Conservation (phyloP, 2,329 filamentous ascomycete species). For the Epichloe gansuensis region DNA sequence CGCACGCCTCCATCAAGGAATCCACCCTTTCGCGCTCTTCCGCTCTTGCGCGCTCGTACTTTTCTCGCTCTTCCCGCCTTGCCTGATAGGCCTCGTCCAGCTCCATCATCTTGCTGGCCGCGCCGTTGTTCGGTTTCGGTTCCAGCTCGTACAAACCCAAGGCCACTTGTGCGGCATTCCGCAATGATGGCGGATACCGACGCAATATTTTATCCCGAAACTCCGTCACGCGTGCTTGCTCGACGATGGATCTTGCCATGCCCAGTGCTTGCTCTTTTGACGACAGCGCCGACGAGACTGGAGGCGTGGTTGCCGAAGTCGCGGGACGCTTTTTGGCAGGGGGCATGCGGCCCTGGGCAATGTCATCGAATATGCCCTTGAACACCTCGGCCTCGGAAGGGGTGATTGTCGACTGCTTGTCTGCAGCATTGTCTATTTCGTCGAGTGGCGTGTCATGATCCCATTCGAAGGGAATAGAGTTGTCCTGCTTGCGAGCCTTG, state of each 20-base stretch:
- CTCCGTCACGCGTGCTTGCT: conserved; percentile 19
- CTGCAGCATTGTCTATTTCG: conserved; percentile 10
- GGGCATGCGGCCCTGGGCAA: conserved; percentile 23
- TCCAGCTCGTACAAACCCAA: conserved; percentile 25
- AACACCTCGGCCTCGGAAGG: conserved; percentile 45
- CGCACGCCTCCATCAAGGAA: conserved; percentile 37
- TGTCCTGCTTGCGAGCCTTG: conserved; percentile 12
- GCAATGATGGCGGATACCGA: conserved; percentile 27
- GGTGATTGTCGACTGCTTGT: conserved; percentile 39
- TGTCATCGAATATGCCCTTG: conserved; percentile 39
- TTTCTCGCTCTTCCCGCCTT: conserved; percentile 21
- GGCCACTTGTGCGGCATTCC: conserved; percentile 25
- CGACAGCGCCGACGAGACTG: not conserved
- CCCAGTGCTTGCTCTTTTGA: not conserved
- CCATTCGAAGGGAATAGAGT: conserved; percentile 41
- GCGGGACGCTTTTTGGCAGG: conserved; percentile 12
- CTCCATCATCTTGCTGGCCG: conserved; percentile 15
- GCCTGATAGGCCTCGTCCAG: conserved; percentile 19
- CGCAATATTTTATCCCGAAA: conserved; percentile 24
- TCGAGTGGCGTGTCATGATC: conserved; percentile 17
- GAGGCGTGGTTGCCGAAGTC: conserved; percentile 1
- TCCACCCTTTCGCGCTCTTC: conserved; percentile 41
- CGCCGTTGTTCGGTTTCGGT: conserved; percentile 14
- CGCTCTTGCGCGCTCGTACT: conserved; percentile 25
- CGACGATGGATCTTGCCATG: conserved; percentile 18